Conservation (phyloP, 495 filamentous ascomycete species). For the Lophiostoma macrostomum region DNA sequence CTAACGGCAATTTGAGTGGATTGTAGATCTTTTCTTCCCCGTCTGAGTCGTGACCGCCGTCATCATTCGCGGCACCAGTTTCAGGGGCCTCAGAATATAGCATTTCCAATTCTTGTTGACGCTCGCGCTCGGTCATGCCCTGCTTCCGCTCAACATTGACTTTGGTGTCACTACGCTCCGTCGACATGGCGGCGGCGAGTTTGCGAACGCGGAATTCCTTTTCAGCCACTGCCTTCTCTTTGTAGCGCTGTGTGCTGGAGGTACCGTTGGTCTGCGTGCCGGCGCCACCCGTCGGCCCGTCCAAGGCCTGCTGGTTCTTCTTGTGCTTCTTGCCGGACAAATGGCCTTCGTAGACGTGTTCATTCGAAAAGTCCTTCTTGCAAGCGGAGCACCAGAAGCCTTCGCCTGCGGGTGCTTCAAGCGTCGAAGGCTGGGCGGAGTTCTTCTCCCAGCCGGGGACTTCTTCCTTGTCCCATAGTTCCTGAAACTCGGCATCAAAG, state of each 20-base stretch:
- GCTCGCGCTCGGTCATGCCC: conserved; percentile 93
- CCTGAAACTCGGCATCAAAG: conserved; percentile 80
- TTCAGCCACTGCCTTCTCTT: conserved; percentile 87
- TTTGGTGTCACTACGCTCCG: conserved; percentile 76
- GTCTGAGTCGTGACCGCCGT: conserved; percentile 58
- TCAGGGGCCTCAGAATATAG: conserved; percentile 63
- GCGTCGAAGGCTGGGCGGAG: conserved; percentile 43
- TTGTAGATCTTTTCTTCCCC: conserved; percentile 89
- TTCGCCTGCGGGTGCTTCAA: conserved; percentile 58
- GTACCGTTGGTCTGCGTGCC: conserved; percentile 30
- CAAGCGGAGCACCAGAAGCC: conserved; percentile 86
- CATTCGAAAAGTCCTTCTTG: conserved; percentile 90
- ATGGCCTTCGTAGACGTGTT: conserved; percentile 89
- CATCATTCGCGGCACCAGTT: conserved; percentile 34
- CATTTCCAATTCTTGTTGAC: conserved; percentile 87
- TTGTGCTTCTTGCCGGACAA: conserved; percentile 89
- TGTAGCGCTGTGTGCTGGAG: conserved; percentile 54
- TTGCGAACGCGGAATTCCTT: conserved; percentile 79
- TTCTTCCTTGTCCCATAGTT: conserved; percentile 73
- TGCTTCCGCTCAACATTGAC: conserved; percentile 92
- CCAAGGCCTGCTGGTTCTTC: conserved; percentile 61
- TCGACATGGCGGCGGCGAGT: conserved; percentile 70
- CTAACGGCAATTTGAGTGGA: conserved; percentile 88
- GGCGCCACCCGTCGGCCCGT: conserved; percentile 35
- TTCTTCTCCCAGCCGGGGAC: conserved; percentile 76